These are phyloP conservation scores for Cladosporium cucumerinum DNA, from an alignment of 2,329 filamentous ascomycete genomes.

Conservation along the genomic window DNA sequence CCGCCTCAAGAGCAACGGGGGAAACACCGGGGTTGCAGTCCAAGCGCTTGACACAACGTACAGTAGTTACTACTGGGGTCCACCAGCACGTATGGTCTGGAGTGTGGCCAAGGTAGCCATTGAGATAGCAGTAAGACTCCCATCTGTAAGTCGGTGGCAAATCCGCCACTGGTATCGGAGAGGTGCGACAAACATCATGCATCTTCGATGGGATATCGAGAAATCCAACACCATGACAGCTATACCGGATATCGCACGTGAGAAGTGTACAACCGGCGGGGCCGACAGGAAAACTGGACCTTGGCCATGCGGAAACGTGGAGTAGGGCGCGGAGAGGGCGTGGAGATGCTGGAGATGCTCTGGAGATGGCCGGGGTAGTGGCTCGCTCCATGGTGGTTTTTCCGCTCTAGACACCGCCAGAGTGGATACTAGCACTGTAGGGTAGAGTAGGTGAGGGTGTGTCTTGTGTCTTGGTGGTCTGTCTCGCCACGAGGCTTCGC, in stretches of 20 bases:
- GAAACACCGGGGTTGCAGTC: neutral
- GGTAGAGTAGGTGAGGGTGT: neutral
- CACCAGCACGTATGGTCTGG: neutral
- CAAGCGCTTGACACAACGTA: neutral
- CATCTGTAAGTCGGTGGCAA: neutral
- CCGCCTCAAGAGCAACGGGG: neutral
- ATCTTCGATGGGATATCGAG: neutral
- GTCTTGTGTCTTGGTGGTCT: neutral
- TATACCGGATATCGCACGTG: neutral
- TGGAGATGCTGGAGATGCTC: neutral
- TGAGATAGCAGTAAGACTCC: neutral
- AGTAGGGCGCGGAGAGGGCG: neutral
- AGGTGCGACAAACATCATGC: neutral
- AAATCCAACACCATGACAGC: neutral
- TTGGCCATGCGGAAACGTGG: neutral
- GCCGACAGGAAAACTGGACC: neutral
- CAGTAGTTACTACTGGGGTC: neutral
- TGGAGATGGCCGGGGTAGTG: neutral
- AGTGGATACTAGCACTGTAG: neutral
- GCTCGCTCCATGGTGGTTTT: neutral
- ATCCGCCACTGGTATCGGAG: neutral
- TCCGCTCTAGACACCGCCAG: neutral
- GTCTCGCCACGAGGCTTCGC: slow-evolving; percentile 5
- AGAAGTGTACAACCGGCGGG: neutral
- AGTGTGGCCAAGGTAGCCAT: neutral